Conservation (phyloP, 2,329 filamentous ascomycete species). For the Gaeumannomyces sp. region DNA sequence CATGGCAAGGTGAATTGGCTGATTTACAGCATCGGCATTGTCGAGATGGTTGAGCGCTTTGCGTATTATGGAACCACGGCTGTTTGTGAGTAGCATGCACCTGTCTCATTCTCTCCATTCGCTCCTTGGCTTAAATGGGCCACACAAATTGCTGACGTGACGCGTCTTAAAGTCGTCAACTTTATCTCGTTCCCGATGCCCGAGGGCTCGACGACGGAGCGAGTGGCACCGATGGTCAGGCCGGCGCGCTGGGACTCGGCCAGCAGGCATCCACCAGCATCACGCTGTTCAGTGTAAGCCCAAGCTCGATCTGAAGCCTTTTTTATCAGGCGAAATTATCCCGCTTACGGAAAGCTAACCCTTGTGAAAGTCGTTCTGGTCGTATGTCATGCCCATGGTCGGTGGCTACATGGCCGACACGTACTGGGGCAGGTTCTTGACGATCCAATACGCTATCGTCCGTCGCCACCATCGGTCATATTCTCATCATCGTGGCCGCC, state of each 20-base stretch:
- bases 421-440: constrained; percentile 66
- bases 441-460: constrained; percentile 61
- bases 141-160: background rate
- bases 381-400: constrained; percentile 20
- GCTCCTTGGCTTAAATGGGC: background rate
- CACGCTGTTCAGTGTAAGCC: constrained; percentile 36
- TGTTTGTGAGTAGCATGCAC: constrained; percentile 26
- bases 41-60: constrained; percentile 71
- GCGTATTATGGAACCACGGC: constrained; percentile 69
- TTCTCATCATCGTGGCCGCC: constrained; percentile 59
- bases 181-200: constrained; percentile 55
- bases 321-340: background rate
- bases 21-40: constrained; percentile 64
- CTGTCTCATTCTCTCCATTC: background rate
- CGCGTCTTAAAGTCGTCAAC: constrained; percentile 30
- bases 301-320: constrained; percentile 26
- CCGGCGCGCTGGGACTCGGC: constrained; percentile 54
- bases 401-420: constrained; percentile 57
- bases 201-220: constrained; percentile 45
- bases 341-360: background rate
- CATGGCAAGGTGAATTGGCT: constrained; percentile 59
- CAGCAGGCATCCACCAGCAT: constrained; percentile 46
- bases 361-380: constrained; percentile 46
- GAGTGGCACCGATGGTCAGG: constrained; percentile 25
- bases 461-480: constrained; percentile 61